A percentile compares a stretch with the other conserved stretches of the same genome.
phyloP scores from a whole-genome alignment of 2,329 filamentous ascomycete species.

The Botrytis byssoidea region DNA sequence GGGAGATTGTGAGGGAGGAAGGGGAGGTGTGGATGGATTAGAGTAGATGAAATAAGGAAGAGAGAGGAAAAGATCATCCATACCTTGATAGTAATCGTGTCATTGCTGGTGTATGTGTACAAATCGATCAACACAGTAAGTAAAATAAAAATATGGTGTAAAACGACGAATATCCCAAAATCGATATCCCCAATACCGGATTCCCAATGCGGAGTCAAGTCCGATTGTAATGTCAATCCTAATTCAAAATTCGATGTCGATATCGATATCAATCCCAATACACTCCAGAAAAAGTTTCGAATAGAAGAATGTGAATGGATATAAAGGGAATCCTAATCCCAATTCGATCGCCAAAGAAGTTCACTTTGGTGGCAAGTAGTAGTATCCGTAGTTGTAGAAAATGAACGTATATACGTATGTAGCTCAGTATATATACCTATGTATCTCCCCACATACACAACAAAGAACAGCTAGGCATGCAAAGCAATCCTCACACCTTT shows the following conservation, averaged over 20 bases:
- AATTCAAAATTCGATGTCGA: not conserved
- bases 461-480: not conserved
- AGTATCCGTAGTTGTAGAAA: not conserved
- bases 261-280: not conserved
- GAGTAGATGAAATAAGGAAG: not conserved
- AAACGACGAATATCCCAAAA: not conserved
- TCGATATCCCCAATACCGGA: not conserved
- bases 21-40: no score
- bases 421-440: not conserved
- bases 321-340: not conserved
- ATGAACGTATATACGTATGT: not conserved
- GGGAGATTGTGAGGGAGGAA: not conserved
- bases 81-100: slow-evolving; percentile 3
- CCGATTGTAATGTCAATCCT: not conserved
- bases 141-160: not conserved
- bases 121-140: not conserved
- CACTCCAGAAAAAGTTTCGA: not conserved
- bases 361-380: not conserved
- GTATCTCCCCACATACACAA: not conserved
- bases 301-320: not conserved
- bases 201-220: not conserved
- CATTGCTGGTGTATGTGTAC: not conserved
- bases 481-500: not conserved
- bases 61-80: not conserved
- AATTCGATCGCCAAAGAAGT: not conserved